phyloP scores from a whole-genome alignment of 192 early-diverging fungal genomes.

The Diversispora epigaea region DNA sequence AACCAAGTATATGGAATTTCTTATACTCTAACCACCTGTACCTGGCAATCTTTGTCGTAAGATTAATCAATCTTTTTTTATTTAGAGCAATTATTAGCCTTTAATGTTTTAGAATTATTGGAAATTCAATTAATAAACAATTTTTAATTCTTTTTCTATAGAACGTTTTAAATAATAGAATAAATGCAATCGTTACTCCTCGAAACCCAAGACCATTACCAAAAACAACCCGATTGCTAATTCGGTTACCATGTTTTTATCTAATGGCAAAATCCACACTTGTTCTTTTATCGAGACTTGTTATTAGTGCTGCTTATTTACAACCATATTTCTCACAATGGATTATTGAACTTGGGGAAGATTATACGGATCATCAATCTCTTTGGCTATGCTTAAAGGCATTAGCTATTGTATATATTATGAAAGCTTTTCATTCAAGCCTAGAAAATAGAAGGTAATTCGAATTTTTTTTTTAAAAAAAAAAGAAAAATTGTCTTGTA shows the following conservation, averaged over 20 bases:
- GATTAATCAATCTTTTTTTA: not conserved
- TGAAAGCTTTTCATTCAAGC: constrained; percentile 34
- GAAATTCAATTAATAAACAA: not conserved
- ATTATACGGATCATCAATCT: constrained; percentile 36
- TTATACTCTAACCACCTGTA: constrained; percentile 27
- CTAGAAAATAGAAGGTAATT: constrained; percentile 29
- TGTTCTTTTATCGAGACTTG: constrained; percentile 35
- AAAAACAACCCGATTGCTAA: constrained; percentile 40
- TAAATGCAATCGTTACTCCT: constrained; percentile 51
- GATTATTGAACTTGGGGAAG: not conserved
- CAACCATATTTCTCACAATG: constrained; percentile 18
- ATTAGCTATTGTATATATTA: constrained; percentile 23
- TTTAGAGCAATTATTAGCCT: not conserved
- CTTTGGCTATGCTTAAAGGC: constrained; percentile 30
- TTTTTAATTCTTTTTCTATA: constrained; percentile 9
- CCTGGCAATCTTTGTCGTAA: constrained; percentile 31
- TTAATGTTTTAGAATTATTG: not conserved
- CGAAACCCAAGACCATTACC: constrained; percentile 45
- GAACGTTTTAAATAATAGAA: constrained; percentile 50
- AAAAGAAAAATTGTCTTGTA: not conserved
- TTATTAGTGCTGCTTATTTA: not conserved
- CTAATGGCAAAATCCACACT: constrained; percentile 42
- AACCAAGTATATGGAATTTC: constrained; percentile 31
- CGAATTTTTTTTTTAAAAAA: not conserved
- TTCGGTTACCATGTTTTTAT: constrained; percentile 47